Evolutionary conservation across 108 stramenopile genomes (phyloP).

Genomic region (Mediolabrus comicus): DNA sequence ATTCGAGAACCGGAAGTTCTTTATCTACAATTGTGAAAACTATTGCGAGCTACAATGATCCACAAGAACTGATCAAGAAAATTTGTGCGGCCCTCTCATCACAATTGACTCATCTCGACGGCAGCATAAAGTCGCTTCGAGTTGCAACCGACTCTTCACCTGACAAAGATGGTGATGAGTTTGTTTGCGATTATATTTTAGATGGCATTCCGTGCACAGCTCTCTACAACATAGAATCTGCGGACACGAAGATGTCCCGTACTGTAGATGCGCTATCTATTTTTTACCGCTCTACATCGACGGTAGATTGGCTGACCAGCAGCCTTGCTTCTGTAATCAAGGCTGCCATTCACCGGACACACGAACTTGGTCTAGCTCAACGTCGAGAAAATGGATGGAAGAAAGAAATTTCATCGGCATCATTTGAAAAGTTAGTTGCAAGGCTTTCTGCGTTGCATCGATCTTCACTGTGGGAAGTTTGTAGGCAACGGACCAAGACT

Average conservation of each 20-base stretch:
- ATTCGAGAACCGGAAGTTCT: conserved; percentile 74
- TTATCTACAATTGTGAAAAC: conserved; percentile 64
- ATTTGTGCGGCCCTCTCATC: conserved; percentile 46
- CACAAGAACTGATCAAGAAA: conserved; percentile 57
- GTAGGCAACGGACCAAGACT: conserved; percentile 64
- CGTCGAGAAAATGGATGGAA: conserved; percentile 72
- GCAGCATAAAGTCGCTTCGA: conserved; percentile 29
- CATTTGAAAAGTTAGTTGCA: conserved; percentile 50
- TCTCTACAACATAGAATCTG: conserved; percentile 33
- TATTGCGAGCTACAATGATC: conserved; percentile 57
- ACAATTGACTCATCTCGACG: conserved; percentile 30
- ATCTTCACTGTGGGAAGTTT: conserved; percentile 72
- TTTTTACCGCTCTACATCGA: conserved; percentile 55
- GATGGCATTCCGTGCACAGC: conserved; percentile 55
- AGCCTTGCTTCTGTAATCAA: conserved; percentile 60
- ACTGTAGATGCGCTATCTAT: conserved; percentile 16
- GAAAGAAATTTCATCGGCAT: conserved; percentile 57
- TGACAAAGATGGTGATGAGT: not conserved
- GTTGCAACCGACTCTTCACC: not conserved
- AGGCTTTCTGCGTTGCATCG: conserved; percentile 57
- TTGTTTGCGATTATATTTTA: conserved; percentile 52
- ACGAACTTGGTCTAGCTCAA: conserved; percentile 54
- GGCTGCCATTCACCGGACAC: conserved; percentile 53
- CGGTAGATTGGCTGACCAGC: conserved; percentile 63
- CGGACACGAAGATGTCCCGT: not conserved